A percentile compares a stretch with the other conserved stretches of the same genome.
phyloP scores from a whole-genome alignment of 441 rosid species.

The Erodium moschatum region DNA sequence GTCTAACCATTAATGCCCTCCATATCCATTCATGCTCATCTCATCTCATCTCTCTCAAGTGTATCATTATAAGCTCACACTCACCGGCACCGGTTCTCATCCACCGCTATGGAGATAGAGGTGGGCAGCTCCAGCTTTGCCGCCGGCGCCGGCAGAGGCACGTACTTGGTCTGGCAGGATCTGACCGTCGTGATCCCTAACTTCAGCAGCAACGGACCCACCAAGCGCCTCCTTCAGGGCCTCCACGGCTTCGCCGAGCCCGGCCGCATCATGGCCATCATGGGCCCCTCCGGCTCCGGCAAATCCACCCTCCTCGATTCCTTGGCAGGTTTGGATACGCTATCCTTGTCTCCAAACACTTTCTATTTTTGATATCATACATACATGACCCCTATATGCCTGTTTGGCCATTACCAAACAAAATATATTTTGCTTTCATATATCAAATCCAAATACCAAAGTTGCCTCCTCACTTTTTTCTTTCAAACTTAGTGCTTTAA shows the following conservation, averaged over 20 bases:
- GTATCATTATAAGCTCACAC: background rate
- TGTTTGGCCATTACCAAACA: too few relatives aligned
- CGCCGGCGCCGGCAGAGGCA: background rate
- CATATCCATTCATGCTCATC: background rate
- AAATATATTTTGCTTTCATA: too few relatives aligned
- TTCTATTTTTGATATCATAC: too few relatives aligned
- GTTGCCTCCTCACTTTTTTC: too few relatives aligned
- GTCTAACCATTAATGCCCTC: background rate
- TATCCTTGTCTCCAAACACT: background rate
- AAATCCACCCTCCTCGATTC: constrained; percentile 86
- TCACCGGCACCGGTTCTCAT: background rate
- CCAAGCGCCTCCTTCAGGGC: constrained; percentile 67
- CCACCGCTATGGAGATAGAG: background rate
- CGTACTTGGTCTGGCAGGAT: constrained; percentile 67
- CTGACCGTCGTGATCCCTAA: constrained; percentile 65
- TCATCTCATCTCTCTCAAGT: too few relatives aligned
- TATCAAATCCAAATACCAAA: too few relatives aligned
- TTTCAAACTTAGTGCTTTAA: too few relatives aligned
- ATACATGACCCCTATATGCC: too few relatives aligned
- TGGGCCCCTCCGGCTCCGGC: constrained; percentile 99
- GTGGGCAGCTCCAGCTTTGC: background rate
- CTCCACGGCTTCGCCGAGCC: constrained; percentile 84
- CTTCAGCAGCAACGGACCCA: constrained; percentile 49
- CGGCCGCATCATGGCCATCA: constrained; percentile 85
- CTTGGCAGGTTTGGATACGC: constrained; percentile 41